These are phyloP conservation scores for Danielozyma ontarioensis DNA, from an alignment of 805 yeast genomes.

Conservation along the genomic window DNA sequence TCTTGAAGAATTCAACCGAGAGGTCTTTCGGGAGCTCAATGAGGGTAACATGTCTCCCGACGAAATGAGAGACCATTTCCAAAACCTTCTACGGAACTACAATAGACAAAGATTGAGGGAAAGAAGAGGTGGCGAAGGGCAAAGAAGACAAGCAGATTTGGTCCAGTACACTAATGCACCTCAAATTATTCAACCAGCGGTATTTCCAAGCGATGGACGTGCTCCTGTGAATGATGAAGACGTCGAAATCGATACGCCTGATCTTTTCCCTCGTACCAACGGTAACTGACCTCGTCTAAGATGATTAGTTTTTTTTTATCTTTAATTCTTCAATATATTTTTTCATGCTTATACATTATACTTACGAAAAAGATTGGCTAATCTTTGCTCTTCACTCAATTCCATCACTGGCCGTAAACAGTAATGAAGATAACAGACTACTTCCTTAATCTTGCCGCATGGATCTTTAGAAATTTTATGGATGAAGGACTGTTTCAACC, in stretches of 20 bases:
- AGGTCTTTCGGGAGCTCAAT: constrained; percentile 24
- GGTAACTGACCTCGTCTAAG: no score
- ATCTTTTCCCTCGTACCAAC: constrained; percentile 20
- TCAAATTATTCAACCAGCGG: constrained; percentile 37
- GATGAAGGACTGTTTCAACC: no score
- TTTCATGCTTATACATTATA: no score
- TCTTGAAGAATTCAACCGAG: constrained; percentile 23
- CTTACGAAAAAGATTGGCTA: no score
- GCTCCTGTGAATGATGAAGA: constrained; percentile 24
- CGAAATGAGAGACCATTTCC: constrained; percentile 31
- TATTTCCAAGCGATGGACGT: constrained; percentile 27
- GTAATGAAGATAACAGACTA: neutral
- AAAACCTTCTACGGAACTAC: constrained; percentile 20
- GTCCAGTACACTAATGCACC: constrained; percentile 24
- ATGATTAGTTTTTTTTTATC: no score
- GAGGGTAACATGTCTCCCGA: constrained; percentile 26
- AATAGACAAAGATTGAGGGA: constrained; percentile 19
- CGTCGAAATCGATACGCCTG: constrained; percentile 25
- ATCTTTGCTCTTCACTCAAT: no score
- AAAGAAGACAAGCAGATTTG: constrained; percentile 3
- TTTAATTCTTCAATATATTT: no score
- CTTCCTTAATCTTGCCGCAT: neutral
- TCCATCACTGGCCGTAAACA: neutral
- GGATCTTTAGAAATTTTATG: neutral
- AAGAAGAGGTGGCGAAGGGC: constrained; percentile 1